phyloP scores from a whole-genome alignment of 176 grass and related monocot species.

The Avena sativa region DNA sequence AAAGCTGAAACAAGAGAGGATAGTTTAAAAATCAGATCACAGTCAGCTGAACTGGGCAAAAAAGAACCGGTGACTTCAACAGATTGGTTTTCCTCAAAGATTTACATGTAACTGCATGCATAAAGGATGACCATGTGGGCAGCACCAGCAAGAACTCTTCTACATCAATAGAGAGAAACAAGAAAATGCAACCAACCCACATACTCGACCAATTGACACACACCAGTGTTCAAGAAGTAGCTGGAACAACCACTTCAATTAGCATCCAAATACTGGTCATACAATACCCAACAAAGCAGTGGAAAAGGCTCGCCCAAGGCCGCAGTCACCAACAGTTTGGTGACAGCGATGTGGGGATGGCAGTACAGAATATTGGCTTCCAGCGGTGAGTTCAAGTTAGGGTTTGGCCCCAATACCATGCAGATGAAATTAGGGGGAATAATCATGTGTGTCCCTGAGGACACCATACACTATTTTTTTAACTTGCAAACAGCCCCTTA shows the following conservation, averaged over 20 bases:
- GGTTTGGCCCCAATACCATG: neutral
- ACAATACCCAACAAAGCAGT: neutral
- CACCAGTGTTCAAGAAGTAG: neutral
- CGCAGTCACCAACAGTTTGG: neutral
- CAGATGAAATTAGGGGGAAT: neutral
- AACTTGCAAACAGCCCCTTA: constrained; percentile 18
- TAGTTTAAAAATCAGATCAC: neutral
- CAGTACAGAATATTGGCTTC: neutral
- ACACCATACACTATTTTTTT: neutral
- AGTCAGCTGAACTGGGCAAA: constrained; percentile 3
- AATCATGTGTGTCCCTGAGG: neutral
- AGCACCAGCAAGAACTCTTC: neutral
- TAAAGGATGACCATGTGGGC: constrained; percentile 17
- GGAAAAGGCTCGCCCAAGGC: neutral
- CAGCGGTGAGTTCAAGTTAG: neutral
- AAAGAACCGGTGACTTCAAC: neutral
- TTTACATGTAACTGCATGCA: neutral
- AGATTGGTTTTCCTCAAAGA: neutral
- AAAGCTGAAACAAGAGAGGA: neutral
- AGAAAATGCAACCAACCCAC: constrained; percentile 3
- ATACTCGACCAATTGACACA: neutral
- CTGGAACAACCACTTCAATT: neutral
- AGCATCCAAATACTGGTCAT: neutral
- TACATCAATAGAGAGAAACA: constrained; percentile 16
- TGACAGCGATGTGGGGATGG: neutral